phyloP scores from a whole-genome alignment of 129 eudicot genomes.

The Flaveria trinervia region DNA sequence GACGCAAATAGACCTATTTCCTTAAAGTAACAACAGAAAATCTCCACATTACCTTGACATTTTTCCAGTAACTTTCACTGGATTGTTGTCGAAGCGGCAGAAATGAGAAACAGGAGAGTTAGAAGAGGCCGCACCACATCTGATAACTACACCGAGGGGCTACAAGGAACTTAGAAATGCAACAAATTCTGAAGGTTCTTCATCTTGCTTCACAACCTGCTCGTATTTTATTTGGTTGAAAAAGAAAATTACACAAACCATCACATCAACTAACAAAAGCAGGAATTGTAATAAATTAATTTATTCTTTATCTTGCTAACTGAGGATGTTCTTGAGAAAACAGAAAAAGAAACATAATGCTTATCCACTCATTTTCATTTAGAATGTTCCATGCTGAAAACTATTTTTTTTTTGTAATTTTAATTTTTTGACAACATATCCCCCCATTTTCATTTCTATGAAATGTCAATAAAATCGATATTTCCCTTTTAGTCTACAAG shows the following conservation, averaged over 20 bases:
- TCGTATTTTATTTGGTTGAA: slow-evolving; percentile 13
- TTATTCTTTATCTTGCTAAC: slow-evolving; percentile 8
- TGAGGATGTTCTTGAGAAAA: background rate
- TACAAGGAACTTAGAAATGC: slow-evolving; percentile 48
- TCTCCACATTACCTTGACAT: slow-evolving; percentile 28
- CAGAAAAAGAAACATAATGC: background rate
- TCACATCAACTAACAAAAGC: background rate
- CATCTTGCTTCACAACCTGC: slow-evolving; percentile 67
- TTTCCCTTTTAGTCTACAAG: slow-evolving; percentile 21
- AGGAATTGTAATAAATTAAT: background rate
- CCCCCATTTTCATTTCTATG: slow-evolving; percentile 1
- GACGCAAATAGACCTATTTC: background rate
- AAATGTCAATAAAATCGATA: background rate
- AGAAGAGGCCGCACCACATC: slow-evolving; percentile 16
- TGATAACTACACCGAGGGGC: slow-evolving; percentile 20
- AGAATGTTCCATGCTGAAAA: background rate
- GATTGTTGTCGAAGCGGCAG: slow-evolving; percentile 23
- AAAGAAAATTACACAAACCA: slow-evolving; percentile 6
- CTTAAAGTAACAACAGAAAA: slow-evolving; percentile 10
- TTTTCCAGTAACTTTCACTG: slow-evolving; percentile 30
- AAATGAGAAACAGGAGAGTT: slow-evolving; percentile 23
- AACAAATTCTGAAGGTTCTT: slow-evolving; percentile 63
- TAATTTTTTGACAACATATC: background rate
- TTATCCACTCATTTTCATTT: background rate
- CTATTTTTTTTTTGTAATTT: background rate